A percentile compares a stretch with the other conserved stretches of the same genome.
Evolutionary conservation across 1,284 basidiomycete genomes (phyloP).

Genomic region (Puccinia coronata): DNA sequence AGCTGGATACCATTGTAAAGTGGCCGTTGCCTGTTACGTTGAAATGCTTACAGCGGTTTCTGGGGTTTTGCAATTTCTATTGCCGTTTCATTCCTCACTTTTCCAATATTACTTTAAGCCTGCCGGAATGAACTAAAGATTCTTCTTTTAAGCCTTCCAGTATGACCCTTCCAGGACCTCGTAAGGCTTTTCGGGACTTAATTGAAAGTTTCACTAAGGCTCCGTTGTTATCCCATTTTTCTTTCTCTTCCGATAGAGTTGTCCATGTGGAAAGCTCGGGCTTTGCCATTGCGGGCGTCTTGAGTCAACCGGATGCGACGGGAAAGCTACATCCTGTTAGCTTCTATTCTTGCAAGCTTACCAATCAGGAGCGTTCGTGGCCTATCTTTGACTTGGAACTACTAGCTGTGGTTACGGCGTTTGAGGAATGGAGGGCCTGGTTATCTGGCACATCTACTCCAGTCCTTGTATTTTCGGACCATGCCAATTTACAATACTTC

Average conservation of each 20-base stretch:
- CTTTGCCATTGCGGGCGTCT: slow-evolving; percentile 12
- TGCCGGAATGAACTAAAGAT: neutral
- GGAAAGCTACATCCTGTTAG: neutral
- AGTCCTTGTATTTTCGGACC: slow-evolving; percentile 34
- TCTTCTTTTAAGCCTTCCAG: neutral
- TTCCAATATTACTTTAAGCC: neutral
- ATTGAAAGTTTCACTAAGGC: neutral
- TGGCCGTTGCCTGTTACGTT: neutral
- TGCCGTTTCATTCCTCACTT: neutral
- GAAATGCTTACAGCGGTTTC: neutral
- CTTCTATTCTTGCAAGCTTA: slow-evolving; percentile 28
- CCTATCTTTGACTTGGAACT: slow-evolving; percentile 26
- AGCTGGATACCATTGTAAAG: slow-evolving; percentile 5
- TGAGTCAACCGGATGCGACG: slow-evolving; percentile 3
- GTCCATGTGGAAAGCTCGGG: slow-evolving; percentile 35
- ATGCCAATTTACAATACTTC: slow-evolving; percentile 33
- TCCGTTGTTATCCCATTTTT: slow-evolving; percentile 13
- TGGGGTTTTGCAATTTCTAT: slow-evolving; percentile 32
- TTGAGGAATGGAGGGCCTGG: slow-evolving; percentile 26
- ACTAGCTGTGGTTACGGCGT: neutral
- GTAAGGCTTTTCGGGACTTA: neutral
- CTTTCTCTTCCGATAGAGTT: neutral
- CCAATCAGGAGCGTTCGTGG: neutral
- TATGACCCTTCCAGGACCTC: neutral
- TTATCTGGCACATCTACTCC: neutral